phyloP scores from a whole-genome alignment of 257 asterid species.

The Primulina huaijiensis region DNA sequence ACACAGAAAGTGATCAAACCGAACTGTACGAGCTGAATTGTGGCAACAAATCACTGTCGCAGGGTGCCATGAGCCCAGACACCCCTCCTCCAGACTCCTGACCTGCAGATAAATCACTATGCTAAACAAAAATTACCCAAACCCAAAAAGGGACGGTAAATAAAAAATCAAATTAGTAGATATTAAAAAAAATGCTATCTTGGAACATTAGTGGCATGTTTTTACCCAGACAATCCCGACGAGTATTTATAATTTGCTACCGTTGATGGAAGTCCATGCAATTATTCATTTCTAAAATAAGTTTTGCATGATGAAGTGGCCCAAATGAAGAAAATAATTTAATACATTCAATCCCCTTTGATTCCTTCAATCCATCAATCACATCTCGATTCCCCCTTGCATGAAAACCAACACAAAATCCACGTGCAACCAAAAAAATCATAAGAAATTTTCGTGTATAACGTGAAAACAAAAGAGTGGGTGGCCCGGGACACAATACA shows the following conservation, averaged over 20 bases:
- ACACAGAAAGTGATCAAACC: slow-evolving; percentile 48
- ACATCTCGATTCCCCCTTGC: slow-evolving; percentile 20
- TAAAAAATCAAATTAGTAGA: slow-evolving; percentile 12
- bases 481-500: background rate
- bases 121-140: background rate
- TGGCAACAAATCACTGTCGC: slow-evolving; percentile 34
- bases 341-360: slow-evolving; percentile 8
- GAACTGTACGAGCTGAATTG: slow-evolving; percentile 39
- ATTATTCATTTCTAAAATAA: slow-evolving; percentile 20
- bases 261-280: slow-evolving; percentile 3
- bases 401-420: slow-evolving; percentile 25
- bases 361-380: slow-evolving; percentile 16
- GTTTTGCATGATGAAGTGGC: slow-evolving; percentile 29
- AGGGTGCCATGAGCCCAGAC: slow-evolving; percentile 63
- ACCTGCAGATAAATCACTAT: slow-evolving; percentile 40
- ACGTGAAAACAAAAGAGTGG: background rate
- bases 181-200: slow-evolving; percentile 1
- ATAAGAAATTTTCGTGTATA: background rate
- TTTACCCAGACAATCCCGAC: background rate
- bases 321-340: slow-evolving; percentile 25
- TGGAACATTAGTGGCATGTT: background rate
- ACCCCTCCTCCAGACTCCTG: slow-evolving; percentile 64
- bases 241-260: background rate
- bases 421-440: slow-evolving; percentile 35
- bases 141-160: slow-evolving; percentile 11